A percentile compares a stretch with the other conserved stretches of the same genome.
These are phyloP conservation scores for Moniliophthora roreri DNA, from an alignment of 1,284 basidiomycete genomes.

Conservation along the genomic window DNA sequence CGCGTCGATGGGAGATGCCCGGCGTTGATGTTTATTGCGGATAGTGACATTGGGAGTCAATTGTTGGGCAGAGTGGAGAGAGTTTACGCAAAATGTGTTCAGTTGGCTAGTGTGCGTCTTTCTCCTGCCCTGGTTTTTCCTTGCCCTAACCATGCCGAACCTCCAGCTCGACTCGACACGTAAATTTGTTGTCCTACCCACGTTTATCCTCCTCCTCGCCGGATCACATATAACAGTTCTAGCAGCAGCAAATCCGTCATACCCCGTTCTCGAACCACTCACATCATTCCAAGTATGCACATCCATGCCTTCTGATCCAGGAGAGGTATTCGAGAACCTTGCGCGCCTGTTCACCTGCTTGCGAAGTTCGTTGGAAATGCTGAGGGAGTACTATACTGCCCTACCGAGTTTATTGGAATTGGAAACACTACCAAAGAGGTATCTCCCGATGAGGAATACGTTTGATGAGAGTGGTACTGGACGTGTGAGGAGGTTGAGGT, in stretches of 20 bases:
- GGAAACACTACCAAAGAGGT: not conserved
- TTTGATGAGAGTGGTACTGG: not conserved
- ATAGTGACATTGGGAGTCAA: not conserved
- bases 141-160: not conserved
- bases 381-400: not conserved
- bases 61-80: not conserved
- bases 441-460: not conserved
- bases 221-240: not conserved
- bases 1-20: not conserved
- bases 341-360: not conserved
- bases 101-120: not conserved
- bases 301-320: conserved; percentile 1
- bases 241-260: not conserved
- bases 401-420: not conserved
- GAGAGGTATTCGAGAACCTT: not conserved
- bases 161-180: not conserved
- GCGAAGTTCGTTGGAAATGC: not conserved
- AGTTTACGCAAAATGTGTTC: not conserved
- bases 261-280: not conserved
- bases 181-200: not conserved
- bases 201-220: not conserved
- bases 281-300: not conserved
- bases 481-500: not conserved
- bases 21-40: not conserved
- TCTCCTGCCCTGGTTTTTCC: not conserved